Percentiles rank a stretch among this genome's conserved stretches.
These are phyloP conservation scores for Suhomyces sp. DNA, from an alignment of 805 yeast species.

Conservation along the genomic window DNA sequence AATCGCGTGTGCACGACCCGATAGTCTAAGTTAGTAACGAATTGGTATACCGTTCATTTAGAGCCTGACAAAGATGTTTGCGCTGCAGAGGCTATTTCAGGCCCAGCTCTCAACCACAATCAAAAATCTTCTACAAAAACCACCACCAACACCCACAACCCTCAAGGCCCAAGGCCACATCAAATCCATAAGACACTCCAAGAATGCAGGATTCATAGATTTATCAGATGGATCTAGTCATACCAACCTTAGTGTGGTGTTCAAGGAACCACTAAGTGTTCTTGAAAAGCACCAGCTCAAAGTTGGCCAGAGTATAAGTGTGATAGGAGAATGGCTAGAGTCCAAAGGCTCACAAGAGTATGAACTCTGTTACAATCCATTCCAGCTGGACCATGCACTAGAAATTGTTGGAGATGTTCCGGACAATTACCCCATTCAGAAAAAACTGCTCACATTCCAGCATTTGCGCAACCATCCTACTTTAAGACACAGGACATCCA, in stretches of 20 bases:
- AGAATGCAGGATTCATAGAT: slow-evolving; percentile 77
- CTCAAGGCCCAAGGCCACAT: slow-evolving; percentile 63
- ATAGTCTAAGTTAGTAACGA: background rate
- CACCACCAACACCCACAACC: slow-evolving; percentile 34
- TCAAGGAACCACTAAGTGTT: slow-evolving; percentile 24
- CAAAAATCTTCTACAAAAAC: slow-evolving; percentile 14
- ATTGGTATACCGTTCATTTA: background rate
- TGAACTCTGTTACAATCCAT: slow-evolving; percentile 27
- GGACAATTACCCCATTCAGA: slow-evolving; percentile 75
- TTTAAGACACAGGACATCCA: slow-evolving; percentile 68
- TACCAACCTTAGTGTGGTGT: slow-evolving; percentile 49
- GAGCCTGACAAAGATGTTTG: background rate
- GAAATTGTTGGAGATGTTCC: slow-evolving; percentile 59
- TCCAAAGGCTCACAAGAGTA: slow-evolving; percentile 33
- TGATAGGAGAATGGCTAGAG: slow-evolving; percentile 32
- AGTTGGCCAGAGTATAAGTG: slow-evolving; percentile 44
- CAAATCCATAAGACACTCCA: slow-evolving; percentile 65
- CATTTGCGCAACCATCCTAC: slow-evolving; percentile 72
- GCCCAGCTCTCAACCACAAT: slow-evolving; percentile 9
- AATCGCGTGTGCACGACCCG: background rate
- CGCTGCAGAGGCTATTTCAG: background rate
- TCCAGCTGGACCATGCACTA: slow-evolving; percentile 31
- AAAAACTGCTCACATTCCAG: slow-evolving; percentile 65
- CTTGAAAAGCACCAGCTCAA: slow-evolving; percentile 33
- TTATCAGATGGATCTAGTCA: slow-evolving; percentile 72